Conservation (phyloP, 2,329 filamentous ascomycete species). For the Keithomyces neogunnii region DNA sequence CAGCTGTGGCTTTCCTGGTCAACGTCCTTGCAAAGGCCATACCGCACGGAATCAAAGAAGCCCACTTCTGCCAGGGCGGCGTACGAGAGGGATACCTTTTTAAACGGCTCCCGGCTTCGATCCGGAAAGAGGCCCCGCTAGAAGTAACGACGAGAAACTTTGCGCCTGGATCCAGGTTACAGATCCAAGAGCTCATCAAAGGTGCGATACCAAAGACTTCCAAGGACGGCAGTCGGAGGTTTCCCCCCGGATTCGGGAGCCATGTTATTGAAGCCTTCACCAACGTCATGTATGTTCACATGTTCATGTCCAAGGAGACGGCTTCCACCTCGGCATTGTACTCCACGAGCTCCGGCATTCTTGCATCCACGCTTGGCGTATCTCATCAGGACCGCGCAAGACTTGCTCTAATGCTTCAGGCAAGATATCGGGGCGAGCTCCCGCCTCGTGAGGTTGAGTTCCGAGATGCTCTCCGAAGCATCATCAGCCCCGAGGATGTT, state of each 20-base stretch:
- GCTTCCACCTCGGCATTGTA: slow-evolving; percentile 52
- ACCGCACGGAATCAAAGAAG: slow-evolving; percentile 47
- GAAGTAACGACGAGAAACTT: slow-evolving; percentile 49
- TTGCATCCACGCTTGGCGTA: slow-evolving; percentile 53
- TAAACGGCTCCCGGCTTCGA: slow-evolving; percentile 34
- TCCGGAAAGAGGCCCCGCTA: slow-evolving; percentile 47
- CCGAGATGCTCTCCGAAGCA: slow-evolving; percentile 39
- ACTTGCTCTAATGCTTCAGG: slow-evolving; percentile 54
- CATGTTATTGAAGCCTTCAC: slow-evolving; percentile 46
- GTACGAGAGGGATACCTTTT: slow-evolving; percentile 61
- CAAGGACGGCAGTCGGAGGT: slow-evolving; percentile 13
- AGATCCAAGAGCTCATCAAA: slow-evolving; percentile 39
- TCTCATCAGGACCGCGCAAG: slow-evolving; percentile 52
- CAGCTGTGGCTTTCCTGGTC: slow-evolving; percentile 59
- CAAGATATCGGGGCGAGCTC: slow-evolving; percentile 55
- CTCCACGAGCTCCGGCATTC: slow-evolving; percentile 53
- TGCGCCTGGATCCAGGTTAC: slow-evolving; percentile 35
- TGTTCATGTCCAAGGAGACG: slow-evolving; percentile 41
- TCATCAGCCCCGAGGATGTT: slow-evolving; percentile 43
- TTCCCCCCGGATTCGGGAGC: slow-evolving; percentile 32
- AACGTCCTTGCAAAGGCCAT: slow-evolving; percentile 53
- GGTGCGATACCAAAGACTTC: slow-evolving; percentile 33
- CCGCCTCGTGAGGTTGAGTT: slow-evolving; percentile 49
- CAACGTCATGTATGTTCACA: slow-evolving; percentile 49
- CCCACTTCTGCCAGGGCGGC: slow-evolving; percentile 64